phyloP scores from a whole-genome alignment of 1,284 basidiomycete genomes.

The Thelephora terrestris region DNA sequence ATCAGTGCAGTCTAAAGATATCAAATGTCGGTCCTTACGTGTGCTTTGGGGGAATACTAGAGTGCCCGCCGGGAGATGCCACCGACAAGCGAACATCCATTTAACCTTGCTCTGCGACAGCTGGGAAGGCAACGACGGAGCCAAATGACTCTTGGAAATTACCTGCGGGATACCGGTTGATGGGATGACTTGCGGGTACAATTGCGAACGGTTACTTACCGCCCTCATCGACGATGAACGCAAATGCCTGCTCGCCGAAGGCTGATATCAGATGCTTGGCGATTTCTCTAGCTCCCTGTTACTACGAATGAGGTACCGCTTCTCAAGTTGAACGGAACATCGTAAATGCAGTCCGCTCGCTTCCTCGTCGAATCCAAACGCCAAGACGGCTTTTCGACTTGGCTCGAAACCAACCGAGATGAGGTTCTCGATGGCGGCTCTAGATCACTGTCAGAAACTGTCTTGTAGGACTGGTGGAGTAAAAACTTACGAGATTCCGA shows the following conservation, averaged over 20 bases:
- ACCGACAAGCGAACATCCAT: constrained; percentile 32
- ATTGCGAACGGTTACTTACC: constrained; percentile 17
- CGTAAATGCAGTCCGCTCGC: constrained; percentile 36
- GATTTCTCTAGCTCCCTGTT: constrained; percentile 40
- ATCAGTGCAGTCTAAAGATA: background rate
- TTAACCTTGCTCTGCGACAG: constrained; percentile 58
- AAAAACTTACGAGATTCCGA: constrained; percentile 40
- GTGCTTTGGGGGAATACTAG: constrained; percentile 48
- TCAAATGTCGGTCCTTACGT: constrained; percentile 27
- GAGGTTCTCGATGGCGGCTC: constrained; percentile 43
- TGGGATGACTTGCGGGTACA: background rate
- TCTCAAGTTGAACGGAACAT: no score
- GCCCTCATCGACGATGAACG: constrained; percentile 46
- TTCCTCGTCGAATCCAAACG: constrained; percentile 70
- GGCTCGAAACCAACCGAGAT: constrained; percentile 42
- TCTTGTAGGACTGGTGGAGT: background rate
- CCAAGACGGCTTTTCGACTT: constrained; percentile 43
- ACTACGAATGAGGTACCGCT: no score
- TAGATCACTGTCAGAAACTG: constrained; percentile 11
- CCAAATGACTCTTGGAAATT: constrained; percentile 27
- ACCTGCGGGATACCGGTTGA: constrained; percentile 17
- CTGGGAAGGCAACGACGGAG: constrained; percentile 35
- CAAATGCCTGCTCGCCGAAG: constrained; percentile 44
- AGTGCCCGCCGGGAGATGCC: constrained; percentile 55
- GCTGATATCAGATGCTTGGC: constrained; percentile 35